These are phyloP conservation scores for Verticillium nubilum DNA, from an alignment of 2,329 filamentous ascomycete species.

Conservation along the genomic window DNA sequence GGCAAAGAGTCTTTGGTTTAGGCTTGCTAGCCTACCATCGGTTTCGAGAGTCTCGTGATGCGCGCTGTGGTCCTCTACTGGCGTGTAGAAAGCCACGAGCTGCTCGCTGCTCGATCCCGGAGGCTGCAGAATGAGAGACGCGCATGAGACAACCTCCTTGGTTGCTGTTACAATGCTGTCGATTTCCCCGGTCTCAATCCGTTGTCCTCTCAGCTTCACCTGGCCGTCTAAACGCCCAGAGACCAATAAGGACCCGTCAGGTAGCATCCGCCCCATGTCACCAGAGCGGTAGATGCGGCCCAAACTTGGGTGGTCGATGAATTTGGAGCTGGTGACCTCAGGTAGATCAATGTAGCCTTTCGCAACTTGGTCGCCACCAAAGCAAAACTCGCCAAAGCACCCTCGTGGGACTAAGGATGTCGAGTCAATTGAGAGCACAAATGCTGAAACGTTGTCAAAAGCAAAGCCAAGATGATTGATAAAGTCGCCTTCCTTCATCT, in stretches of 20 bases:
- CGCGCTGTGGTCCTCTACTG: slow-evolving; percentile 16
- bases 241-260: slow-evolving; percentile 70
- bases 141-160: slow-evolving; percentile 51
- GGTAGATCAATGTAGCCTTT: slow-evolving; percentile 67
- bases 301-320: slow-evolving; percentile 61
- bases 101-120: slow-evolving; percentile 36
- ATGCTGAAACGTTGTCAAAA: slow-evolving; percentile 70
- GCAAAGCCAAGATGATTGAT: slow-evolving; percentile 73
- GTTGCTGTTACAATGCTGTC: slow-evolving; percentile 54
- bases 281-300: slow-evolving; percentile 78
- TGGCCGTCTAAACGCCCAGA: slow-evolving; percentile 72
- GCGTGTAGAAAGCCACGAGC: slow-evolving; percentile 66
- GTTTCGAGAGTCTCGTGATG: slow-evolving; percentile 20
- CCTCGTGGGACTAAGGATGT: slow-evolving; percentile 59
- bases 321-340: slow-evolving; percentile 57
- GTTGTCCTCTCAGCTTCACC: slow-evolving; percentile 74
- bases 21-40: slow-evolving; percentile 27
- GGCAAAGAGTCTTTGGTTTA: slow-evolving; percentile 44
- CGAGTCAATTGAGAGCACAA: slow-evolving; percentile 48
- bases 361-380: slow-evolving; percentile 78
- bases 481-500: slow-evolving; percentile 50
- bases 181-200: slow-evolving; percentile 75
- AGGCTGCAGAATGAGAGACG: slow-evolving; percentile 52
- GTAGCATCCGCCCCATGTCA: slow-evolving; percentile 73
- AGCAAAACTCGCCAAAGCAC: slow-evolving; percentile 76